Conservation (phyloP, 2,329 filamentous ascomycete genomes). For the Pestalotiopsis sp. region DNA sequence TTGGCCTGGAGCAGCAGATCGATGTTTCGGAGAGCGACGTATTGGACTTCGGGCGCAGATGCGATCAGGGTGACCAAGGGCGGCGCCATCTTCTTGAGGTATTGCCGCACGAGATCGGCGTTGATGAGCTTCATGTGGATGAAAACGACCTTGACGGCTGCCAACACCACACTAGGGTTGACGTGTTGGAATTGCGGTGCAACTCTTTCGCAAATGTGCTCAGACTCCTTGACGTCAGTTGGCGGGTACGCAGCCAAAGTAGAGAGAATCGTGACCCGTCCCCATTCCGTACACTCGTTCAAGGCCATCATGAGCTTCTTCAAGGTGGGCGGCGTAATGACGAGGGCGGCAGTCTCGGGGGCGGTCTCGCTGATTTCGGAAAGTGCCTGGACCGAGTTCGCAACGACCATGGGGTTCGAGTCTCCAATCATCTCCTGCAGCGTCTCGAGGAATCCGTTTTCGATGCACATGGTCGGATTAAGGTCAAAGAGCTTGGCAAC, state of each 20-base stretch:
- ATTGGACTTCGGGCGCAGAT: constrained; percentile 95
- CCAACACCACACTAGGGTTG: constrained; percentile 93
- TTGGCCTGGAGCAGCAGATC: constrained; percentile 94
- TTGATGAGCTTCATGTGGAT: constrained; percentile 89
- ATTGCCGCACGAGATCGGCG: constrained; percentile 77
- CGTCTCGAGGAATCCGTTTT: constrained; percentile 93
- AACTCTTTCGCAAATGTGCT: constrained; percentile 97
- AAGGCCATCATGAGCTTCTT: constrained; percentile 97
- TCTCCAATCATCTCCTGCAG: constrained; percentile 96
- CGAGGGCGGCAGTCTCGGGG: constrained; percentile 85
- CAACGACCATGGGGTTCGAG: constrained; percentile 98
- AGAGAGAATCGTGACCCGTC: constrained; percentile 87
- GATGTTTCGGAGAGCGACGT: constrained; percentile 94
- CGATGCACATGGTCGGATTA: constrained; percentile 88
- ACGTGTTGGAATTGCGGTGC: constrained; percentile 98
- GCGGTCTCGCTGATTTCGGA: constrained; percentile 89
- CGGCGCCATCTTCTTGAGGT: constrained; percentile 98
- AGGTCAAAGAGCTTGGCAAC: constrained; percentile 98
- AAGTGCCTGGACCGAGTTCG: constrained; percentile 92
- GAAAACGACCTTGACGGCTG: constrained; percentile 98
- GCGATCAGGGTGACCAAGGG: constrained; percentile 94
- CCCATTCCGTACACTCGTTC: constrained; percentile 99
- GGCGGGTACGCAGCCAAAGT: constrained; percentile 89
- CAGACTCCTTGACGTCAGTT: constrained; percentile 88
- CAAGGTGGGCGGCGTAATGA: constrained; percentile 79